phyloP scores from a whole-genome alignment of 2,329 filamentous ascomycete species.

The Fusarium nodosum region DNA sequence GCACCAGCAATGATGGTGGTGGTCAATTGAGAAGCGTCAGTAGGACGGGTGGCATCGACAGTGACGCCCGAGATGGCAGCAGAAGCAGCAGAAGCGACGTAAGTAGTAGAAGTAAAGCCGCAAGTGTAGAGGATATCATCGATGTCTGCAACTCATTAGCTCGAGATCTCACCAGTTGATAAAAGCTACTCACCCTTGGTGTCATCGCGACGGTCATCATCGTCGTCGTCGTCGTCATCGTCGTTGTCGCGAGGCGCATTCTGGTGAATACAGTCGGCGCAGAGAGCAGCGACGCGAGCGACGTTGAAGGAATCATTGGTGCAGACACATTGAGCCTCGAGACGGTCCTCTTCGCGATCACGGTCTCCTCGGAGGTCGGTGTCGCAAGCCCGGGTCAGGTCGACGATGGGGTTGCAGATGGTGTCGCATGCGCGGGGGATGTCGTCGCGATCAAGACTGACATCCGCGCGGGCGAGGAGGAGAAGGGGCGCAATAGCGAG shows the following conservation, averaged over 20 bases:
- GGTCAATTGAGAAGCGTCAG: conserved; percentile 53
- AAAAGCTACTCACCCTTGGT: conserved; percentile 41
- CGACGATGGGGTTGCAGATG: conserved; percentile 56
- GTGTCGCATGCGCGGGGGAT: conserved; percentile 53
- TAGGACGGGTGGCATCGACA: conserved; percentile 53
- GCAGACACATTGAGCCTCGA: conserved; percentile 58
- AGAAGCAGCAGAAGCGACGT: conserved; percentile 49
- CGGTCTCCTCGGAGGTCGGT: conserved; percentile 50
- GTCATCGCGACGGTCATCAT: conserved; percentile 41
- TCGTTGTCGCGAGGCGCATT: conserved; percentile 43
- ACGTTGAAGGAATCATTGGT: conserved; percentile 59
- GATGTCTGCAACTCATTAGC: conserved; percentile 50
- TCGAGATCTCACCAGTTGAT: fast-evolving
- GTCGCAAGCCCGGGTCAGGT: conserved; percentile 55
- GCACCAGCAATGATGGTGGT: conserved; percentile 51
- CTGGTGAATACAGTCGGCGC: conserved; percentile 57
- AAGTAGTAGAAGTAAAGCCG: conserved; percentile 53
- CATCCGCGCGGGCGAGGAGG: conserved; percentile 51
- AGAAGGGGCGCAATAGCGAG: conserved; percentile 50
- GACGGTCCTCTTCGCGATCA: conserved; percentile 54
- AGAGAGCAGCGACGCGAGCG: conserved; percentile 53
- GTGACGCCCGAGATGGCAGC: conserved; percentile 48
- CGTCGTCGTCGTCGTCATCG: conserved; percentile 39
- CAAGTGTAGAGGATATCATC: conserved; percentile 54
- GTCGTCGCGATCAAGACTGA: conserved; percentile 54